A percentile compares a stretch with the other conserved stretches of the same genome.
These are phyloP conservation scores for Trypanosoma platydactyli DNA, from an alignment of 208 protist genomes.

Conservation along the genomic window DNA sequence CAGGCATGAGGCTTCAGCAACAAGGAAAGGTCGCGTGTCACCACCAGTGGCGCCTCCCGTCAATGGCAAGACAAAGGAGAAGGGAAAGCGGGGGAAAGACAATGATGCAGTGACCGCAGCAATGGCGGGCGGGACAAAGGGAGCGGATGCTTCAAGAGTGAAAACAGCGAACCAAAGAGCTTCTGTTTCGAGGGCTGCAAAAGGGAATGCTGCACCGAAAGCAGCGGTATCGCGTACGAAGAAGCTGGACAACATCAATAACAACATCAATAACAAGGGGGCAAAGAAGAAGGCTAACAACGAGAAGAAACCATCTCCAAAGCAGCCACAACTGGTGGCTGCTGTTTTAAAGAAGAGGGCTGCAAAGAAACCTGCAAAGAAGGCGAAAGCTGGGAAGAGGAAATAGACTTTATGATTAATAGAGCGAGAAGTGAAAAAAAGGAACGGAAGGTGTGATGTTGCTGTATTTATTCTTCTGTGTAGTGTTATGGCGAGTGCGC, in stretches of 20 bases:
- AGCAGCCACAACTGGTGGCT: constrained; percentile 6
- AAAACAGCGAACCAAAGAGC: constrained; percentile 6
- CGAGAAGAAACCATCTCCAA: constrained; percentile 39
- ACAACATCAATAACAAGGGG: constrained; percentile 17
- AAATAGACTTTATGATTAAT: constrained; percentile 11
- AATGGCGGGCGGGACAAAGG: constrained; percentile 12
- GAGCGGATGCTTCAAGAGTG: neutral
- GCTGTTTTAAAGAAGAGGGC: constrained; percentile 29
- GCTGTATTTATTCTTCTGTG: neutral
- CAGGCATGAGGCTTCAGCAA: constrained; percentile 23
- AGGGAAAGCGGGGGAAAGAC: constrained; percentile 18
- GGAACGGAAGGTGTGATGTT: neutral
- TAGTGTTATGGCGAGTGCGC: neutral
- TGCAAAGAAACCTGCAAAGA: constrained; percentile 43
- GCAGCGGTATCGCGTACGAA: constrained; percentile 3
- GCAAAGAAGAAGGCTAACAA: constrained; percentile 20
- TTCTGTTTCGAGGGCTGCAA: constrained; percentile 5
- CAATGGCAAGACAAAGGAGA: constrained; percentile 26
- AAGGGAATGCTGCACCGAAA: constrained; percentile 14
- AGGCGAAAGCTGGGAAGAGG: constrained; percentile 32
- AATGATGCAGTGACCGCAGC: constrained; percentile 14
- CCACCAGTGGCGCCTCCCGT: constrained; percentile 20
- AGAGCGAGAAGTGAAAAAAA: constrained; percentile 9
- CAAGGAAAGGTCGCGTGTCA: constrained; percentile 26
- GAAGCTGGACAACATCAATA: constrained; percentile 14